Percentiles rank a stretch among this genome's conserved stretches.
phyloP scores from a whole-genome alignment of 495 filamentous ascomycete genomes.

The Podospora comata region DNA sequence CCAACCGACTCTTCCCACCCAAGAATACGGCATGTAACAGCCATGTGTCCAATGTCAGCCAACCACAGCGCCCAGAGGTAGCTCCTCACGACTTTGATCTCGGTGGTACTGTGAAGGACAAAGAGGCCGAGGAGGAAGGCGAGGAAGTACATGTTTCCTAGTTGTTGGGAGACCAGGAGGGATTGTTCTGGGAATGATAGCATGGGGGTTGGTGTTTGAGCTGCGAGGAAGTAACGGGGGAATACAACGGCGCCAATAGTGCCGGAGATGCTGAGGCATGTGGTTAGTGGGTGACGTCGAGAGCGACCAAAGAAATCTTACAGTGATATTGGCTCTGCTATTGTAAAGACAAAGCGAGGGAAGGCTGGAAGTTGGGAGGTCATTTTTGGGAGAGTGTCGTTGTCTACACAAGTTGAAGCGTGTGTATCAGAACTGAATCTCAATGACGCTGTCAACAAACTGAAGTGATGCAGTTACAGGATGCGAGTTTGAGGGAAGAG shows the following conservation, averaged over 20 bases:
- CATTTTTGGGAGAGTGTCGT: conserved; percentile 34
- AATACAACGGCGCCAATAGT: conserved; percentile 52
- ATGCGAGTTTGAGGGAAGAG: background rate
- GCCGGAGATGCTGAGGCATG: conserved; percentile 46
- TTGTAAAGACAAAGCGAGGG: conserved; percentile 54
- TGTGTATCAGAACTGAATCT: background rate
- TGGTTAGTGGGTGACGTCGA: background rate
- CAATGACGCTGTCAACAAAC: background rate
- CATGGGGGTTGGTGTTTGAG: conserved; percentile 47
- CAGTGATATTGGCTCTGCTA: conserved; percentile 68
- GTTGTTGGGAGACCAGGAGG: conserved; percentile 45
- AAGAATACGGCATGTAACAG: conserved; percentile 56
- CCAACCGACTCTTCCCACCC: conserved; percentile 49
- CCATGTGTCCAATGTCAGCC: conserved; percentile 69
- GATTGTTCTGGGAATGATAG: conserved; percentile 24
- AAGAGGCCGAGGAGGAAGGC: conserved; percentile 59
- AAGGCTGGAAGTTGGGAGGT: conserved; percentile 49
- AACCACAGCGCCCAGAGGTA: conserved; percentile 64
- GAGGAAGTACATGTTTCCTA: conserved; percentile 66
- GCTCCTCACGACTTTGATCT: conserved; percentile 62
- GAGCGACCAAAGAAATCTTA: conserved; percentile 35
- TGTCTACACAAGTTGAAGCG: background rate
- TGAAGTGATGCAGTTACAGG: background rate
- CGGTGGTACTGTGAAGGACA: conserved; percentile 60
- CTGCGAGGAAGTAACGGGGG: conserved; percentile 56